Percentiles rank a stretch among this genome's conserved stretches.
Conservation (phyloP, 1,139 yeast genomes). For the Candida sojae region DNA sequence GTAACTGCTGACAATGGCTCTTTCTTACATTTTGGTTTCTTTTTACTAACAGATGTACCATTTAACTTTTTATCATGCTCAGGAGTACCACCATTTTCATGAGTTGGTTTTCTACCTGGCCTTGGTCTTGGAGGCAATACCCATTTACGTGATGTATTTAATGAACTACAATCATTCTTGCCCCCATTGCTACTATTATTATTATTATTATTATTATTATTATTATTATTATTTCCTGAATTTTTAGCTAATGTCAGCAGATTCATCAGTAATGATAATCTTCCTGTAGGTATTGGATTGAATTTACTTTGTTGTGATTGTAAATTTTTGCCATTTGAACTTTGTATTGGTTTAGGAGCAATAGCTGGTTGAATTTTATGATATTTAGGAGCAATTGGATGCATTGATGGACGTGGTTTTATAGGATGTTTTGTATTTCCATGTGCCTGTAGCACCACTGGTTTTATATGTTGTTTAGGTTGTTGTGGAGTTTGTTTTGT, state of each 20-base stretch:
- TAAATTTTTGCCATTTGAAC: slow-evolving; percentile 15
- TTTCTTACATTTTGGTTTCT: slow-evolving; percentile 8
- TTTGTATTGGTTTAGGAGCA: slow-evolving; percentile 40
- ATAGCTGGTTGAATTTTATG: slow-evolving; percentile 45
- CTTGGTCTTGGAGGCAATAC: slow-evolving; percentile 67
- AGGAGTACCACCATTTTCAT: slow-evolving; percentile 12
- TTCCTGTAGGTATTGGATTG: slow-evolving; percentile 16
- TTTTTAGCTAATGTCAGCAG: slow-evolving; percentile 8
- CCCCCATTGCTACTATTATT: too few species aligned
- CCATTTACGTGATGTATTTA: slow-evolving; percentile 59
- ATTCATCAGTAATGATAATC: slow-evolving; percentile 14
- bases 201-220: too few species aligned
- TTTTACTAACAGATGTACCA: slow-evolving; percentile 6
- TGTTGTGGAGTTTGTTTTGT: background rate
- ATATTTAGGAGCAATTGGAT: slow-evolving; percentile 23
- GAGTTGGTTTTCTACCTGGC: slow-evolving; percentile 54
- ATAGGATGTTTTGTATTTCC: slow-evolving; percentile 3
- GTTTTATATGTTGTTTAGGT: slow-evolving; percentile 1
- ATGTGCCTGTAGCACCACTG: slow-evolving; percentile 1
- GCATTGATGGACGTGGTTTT: slow-evolving; percentile 6
- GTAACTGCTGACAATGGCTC: background rate
- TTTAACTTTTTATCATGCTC: slow-evolving; percentile 9
- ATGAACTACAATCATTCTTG: slow-evolving; percentile 23
- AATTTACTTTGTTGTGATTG: slow-evolving; percentile 9
- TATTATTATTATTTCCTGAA: background rate